These are phyloP conservation scores for Uronychia binucleata DNA, from an alignment of 73 alveolate species.

Conservation along the genomic window DNA sequence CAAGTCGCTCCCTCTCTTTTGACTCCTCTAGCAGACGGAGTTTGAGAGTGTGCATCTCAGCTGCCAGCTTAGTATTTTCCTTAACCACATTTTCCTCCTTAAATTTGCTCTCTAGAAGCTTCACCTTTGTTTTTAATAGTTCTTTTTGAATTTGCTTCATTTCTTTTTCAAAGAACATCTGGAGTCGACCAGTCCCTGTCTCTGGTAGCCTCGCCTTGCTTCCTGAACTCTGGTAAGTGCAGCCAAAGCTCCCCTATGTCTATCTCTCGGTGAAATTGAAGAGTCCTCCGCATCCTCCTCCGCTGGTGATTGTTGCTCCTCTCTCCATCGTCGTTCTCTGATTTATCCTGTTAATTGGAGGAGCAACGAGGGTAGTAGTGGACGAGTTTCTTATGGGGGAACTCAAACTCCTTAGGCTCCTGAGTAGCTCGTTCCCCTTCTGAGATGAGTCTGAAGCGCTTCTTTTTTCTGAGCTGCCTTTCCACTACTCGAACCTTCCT, in stretches of 20 bases:
- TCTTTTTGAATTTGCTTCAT: neutral
- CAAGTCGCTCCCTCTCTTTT: neutral
- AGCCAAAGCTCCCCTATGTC: neutral
- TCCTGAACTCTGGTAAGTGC: neutral
- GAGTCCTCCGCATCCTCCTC: neutral
- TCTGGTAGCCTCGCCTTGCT: neutral
- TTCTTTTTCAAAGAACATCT: neutral
- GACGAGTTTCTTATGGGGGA: neutral
- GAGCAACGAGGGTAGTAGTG: neutral
- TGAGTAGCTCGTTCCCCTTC: too few relatives aligned
- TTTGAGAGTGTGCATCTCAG: neutral
- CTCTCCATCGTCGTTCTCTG: neutral
- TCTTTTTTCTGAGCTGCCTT: too few relatives aligned
- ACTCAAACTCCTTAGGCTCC: neutral
- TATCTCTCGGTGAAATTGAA: neutral
- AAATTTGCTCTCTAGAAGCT: neutral
- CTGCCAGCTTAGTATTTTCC: neutral
- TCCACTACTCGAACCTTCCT: too few relatives aligned
- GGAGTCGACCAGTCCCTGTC: neutral
- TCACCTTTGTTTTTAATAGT: neutral
- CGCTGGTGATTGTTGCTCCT: neutral
- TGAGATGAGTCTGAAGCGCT: too few relatives aligned
- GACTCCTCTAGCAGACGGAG: neutral
- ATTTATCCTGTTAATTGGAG: neutral
- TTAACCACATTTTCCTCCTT: neutral